Evolutionary conservation across 2,329 filamentous ascomycete genomes (phyloP).

Genomic region (Cladosporium halotolerans): DNA sequence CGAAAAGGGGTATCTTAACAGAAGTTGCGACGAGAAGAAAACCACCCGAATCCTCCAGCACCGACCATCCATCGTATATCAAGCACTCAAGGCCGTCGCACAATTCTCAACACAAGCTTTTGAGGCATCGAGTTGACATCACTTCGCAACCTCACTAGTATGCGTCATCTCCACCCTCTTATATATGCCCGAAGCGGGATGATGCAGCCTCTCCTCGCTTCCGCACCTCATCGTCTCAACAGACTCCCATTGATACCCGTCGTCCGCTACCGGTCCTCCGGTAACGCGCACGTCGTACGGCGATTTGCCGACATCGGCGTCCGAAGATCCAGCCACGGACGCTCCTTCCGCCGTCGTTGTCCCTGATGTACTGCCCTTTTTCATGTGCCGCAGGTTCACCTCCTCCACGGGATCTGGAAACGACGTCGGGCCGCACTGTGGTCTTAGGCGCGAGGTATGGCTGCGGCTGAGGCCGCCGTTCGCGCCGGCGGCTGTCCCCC

Average conservation of each 20-base stretch:
- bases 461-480: not conserved
- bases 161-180: conserved; percentile 10
- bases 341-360: not conserved
- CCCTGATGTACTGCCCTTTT: not conserved
- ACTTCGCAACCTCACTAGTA: conserved; percentile 18
- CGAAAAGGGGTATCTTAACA: too few species aligned
- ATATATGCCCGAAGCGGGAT: conserved; percentile 7
- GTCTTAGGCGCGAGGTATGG: not conserved
- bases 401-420: not conserved
- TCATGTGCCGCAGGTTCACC: not conserved
- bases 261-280: not conserved
- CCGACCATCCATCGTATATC: too few species aligned
- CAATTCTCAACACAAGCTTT: too few species aligned
- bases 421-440: not conserved
- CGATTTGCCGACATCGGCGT: conserved; percentile 13
- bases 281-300: conserved; percentile 12
- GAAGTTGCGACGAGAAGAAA: too few species aligned
- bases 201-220: conserved; percentile 11
- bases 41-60: too few species aligned
- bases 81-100: too few species aligned
- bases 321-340: not conserved
- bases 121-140: not conserved
- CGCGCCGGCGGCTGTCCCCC: not conserved
- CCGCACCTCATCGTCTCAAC: not conserved
- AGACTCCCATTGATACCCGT: not conserved